Base-by-base conservation (phyloP, 1,139 yeast species). In the Nakaseomyces nivariensis region DNA sequence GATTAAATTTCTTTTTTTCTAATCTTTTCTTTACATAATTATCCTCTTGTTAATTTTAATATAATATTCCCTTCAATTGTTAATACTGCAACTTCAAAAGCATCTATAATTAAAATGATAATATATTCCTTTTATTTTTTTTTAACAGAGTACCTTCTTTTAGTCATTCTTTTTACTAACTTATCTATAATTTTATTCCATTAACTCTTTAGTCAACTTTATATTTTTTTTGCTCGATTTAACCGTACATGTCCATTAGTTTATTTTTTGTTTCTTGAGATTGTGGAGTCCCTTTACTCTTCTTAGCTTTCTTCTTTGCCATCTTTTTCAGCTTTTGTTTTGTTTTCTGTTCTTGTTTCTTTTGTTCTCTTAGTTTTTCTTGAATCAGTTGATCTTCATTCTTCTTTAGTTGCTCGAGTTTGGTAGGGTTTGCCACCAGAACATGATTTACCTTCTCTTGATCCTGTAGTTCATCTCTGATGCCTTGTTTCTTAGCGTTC, bases 361-460 rank as follows among this genome's bases (percentile, higher is more conserved):
- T 45, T 50, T 29, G 47, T 37, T 13, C 46, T 22, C 43, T 45
- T 37, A 42, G 27, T 31, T 49, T 32, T 13, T 52, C 50, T 29
- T 27, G 25, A 1, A 11, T 13, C 26, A 27, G 4, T 8, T 5
- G 34, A 5, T 46, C 48, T 13, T 46, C 37, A 10, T 54, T 46
- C 48, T 50, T 51, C 49, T 51, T 51, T 51, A 64, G 40, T 33
- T 56, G 57, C 47, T 64, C 67, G 48, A 60, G 58, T 50, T 59
- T 61, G 1, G 69, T 66, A 4, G 69, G 69, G 46, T 66, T 65
- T 4, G 69, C 69, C 31, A 63, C 61, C 13, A 64, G 47, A 1
- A 65, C 67, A 49, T 65, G 65, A 29, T 56, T 52, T 3, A 58
- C 45, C 44, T 63, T 62, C 25, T 59, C 52, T 9, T 52, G 53